Evolutionary conservation across 495 filamentous ascomycete genomes (phyloP).

Genomic region (Penicillium waksmanii): DNA sequence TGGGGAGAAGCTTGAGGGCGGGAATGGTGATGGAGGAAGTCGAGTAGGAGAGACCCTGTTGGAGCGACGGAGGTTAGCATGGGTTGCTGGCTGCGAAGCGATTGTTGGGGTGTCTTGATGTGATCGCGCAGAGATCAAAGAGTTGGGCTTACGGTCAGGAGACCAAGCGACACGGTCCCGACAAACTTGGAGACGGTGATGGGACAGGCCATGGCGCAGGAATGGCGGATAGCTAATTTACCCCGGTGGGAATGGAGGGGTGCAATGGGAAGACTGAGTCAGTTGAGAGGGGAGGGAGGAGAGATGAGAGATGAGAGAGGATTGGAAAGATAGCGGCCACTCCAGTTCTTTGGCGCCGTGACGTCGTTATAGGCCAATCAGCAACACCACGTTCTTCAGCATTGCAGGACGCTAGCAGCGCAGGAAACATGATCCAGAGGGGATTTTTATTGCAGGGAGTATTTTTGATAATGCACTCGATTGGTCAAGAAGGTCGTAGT

Average conservation of each 20-base stretch:
- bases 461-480: no score
- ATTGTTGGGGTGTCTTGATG: not conserved
- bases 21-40: slow-evolving; percentile 73
- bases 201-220: slow-evolving; percentile 63
- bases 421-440: not conserved
- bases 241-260: not conserved
- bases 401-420: not conserved
- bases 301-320: not conserved
- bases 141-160: slow-evolving; percentile 71
- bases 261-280: not conserved
- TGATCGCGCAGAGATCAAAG: not conserved
- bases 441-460: not conserved
- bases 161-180: slow-evolving; percentile 81
- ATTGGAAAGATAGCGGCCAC: slow-evolving; percentile 2
- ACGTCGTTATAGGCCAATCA: slow-evolving; percentile 31
- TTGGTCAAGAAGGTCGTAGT: no score
- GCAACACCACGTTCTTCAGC: slow-evolving; percentile 18
- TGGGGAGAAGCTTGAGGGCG: slow-evolving; percentile 74
- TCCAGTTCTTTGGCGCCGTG: slow-evolving; percentile 17
- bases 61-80: slow-evolving; percentile 2
- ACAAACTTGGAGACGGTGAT: slow-evolving; percentile 86
- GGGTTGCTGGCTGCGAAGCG: slow-evolving; percentile 2
- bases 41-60: slow-evolving; percentile 82
- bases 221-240: not conserved
- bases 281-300: not conserved